Conservation (phyloP, 345 rosid species). For the Rhizophora apiculata region DNA sequence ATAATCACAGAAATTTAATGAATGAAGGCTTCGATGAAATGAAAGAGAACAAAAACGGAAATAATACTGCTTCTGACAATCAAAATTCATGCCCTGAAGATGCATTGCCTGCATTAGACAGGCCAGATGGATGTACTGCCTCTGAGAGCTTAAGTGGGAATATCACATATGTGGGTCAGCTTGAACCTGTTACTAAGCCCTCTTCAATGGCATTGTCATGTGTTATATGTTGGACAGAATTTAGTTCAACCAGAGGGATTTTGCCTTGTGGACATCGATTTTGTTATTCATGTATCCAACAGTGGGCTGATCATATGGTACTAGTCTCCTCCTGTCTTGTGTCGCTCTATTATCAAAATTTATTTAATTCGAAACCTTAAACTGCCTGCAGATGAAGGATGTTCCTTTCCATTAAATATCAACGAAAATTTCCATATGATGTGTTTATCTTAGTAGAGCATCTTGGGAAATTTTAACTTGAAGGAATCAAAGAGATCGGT, state of each 20-base stretch:
- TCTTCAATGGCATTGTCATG: slow-evolving; percentile 63
- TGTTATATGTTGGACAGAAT: slow-evolving; percentile 89
- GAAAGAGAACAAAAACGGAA: slow-evolving; percentile 36
- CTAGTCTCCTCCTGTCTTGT: slow-evolving; percentile 13
- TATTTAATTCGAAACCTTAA: neutral
- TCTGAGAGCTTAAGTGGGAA: slow-evolving; percentile 21
- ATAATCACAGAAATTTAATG: slow-evolving; percentile 16
- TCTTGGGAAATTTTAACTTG: too few relatives aligned
- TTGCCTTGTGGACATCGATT: slow-evolving; percentile 94
- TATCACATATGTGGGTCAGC: slow-evolving; percentile 22
- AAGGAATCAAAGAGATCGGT: too few relatives aligned
- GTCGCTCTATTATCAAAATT: neutral
- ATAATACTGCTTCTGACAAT: slow-evolving; percentile 16
- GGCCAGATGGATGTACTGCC: slow-evolving; percentile 24
- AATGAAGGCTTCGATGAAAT: slow-evolving; percentile 35
- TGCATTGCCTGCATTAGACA: slow-evolving; percentile 12
- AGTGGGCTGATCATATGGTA: slow-evolving; percentile 85
- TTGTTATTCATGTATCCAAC: slow-evolving; percentile 83
- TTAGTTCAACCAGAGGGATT: slow-evolving; percentile 78
- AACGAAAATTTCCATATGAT: too few relatives aligned
- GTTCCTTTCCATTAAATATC: too few relatives aligned
- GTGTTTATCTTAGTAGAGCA: too few relatives aligned
- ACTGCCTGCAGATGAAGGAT: neutral
- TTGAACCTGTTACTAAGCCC: slow-evolving; percentile 23
- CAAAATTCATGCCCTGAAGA: slow-evolving; percentile 15